Evolutionary conservation across 768 basidiomycete genomes (phyloP).

Genomic region (Kondoa subrosea): DNA sequence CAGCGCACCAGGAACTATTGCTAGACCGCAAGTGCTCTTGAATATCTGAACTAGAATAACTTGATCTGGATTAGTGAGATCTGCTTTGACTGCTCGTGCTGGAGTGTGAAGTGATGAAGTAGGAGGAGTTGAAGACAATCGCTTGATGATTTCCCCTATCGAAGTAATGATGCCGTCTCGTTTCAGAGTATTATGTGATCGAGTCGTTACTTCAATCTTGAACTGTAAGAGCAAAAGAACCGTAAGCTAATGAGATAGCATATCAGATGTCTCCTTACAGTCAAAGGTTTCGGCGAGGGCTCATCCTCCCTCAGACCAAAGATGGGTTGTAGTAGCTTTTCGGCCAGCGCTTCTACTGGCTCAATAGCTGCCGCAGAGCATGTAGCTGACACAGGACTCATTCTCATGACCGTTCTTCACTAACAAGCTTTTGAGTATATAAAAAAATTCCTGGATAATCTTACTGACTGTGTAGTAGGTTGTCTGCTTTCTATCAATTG

Average conservation of each 20-base stretch:
- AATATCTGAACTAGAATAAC: neutral
- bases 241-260: neutral
- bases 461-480: neutral
- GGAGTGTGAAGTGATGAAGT: too few species aligned
- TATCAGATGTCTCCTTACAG: neutral
- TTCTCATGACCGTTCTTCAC: neutral
- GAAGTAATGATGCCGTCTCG: neutral
- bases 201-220: neutral
- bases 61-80: neutral
- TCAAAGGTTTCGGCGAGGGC: neutral
- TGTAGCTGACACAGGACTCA: neutral
- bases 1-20: neutral
- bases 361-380: neutral
- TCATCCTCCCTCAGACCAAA: neutral
- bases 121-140: too few species aligned
- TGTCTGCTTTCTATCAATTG: neutral
- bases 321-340: neutral
- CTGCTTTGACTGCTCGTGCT: conserved; percentile 3
- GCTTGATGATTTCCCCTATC: neutral
- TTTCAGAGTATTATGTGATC: neutral
- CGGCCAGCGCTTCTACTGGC: neutral
- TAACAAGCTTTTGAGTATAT: neutral
- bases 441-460: neutral
- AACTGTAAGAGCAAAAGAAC: neutral
- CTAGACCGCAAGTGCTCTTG: conserved; percentile 7